Evolutionary conservation across 2,329 filamentous ascomycete species (phyloP).

Genomic region (Alternaria ventricosa): DNA sequence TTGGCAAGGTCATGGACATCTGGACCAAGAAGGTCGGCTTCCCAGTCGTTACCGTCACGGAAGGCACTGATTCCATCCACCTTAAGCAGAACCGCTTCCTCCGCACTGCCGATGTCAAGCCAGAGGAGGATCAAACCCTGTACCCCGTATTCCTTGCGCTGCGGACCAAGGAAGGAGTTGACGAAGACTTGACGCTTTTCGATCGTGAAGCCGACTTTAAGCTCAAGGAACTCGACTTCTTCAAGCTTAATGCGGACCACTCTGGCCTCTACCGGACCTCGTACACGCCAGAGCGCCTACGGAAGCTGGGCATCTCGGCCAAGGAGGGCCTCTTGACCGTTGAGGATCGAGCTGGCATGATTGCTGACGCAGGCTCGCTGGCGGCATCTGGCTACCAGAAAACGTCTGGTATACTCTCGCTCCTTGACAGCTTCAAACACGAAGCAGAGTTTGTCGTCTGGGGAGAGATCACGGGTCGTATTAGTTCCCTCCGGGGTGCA

Average conservation of each 20-base stretch:
- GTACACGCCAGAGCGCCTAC: constrained; percentile 81
- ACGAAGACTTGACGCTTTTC: constrained; percentile 75
- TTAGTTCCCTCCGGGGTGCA: constrained; percentile 78
- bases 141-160: constrained; percentile 91
- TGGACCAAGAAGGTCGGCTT: constrained; percentile 98
- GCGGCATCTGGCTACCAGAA: constrained; percentile 91
- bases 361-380: constrained; percentile 85
- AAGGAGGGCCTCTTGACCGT: constrained; percentile 80
- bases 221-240: constrained; percentile 82
- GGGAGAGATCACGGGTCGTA: constrained; percentile 85
- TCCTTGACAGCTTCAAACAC: constrained; percentile 80
- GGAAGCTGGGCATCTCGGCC: constrained; percentile 86
- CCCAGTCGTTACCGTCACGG: constrained; percentile 86
- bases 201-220: constrained; percentile 79
- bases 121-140: constrained; percentile 86
- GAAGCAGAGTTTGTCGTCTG: constrained; percentile 93
- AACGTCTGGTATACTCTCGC: constrained; percentile 84
- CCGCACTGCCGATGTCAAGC: constrained; percentile 88
- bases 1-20: constrained; percentile 88
- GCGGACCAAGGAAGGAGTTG: constrained; percentile 80
- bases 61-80: constrained; percentile 75
- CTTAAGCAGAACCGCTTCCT: constrained; percentile 96
- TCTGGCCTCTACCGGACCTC: constrained; percentile 90
- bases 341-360: constrained; percentile 93
- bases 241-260: constrained; percentile 95